Evolutionary conservation across 306 rosid genomes (phyloP).

Genomic region (Quercus suber): DNA sequence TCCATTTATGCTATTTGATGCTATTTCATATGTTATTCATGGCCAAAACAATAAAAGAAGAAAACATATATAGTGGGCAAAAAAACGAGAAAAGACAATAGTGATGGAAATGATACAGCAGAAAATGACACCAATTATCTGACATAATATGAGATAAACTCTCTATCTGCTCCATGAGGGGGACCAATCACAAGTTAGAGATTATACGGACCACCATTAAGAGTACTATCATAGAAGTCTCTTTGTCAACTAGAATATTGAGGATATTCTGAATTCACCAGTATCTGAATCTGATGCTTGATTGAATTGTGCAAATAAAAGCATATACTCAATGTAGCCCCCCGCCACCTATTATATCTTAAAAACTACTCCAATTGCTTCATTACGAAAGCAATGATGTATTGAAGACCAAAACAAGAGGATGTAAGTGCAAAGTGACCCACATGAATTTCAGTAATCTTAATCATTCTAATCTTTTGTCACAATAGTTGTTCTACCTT

Average conservation of each 20-base stretch:
- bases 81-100: neutral
- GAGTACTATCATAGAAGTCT: neutral
- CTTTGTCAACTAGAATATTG: neutral
- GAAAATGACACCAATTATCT: neutral
- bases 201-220: neutral
- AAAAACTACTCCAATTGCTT: neutral
- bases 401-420: neutral
- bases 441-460: slow-evolving; percentile 1
- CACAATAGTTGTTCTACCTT: slow-evolving; percentile 12
- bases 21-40: too few species aligned
- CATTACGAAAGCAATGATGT: neutral
- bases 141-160: too few species aligned
- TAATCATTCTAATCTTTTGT: slow-evolving; percentile 24
- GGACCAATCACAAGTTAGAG: neutral
- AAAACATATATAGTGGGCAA: too few species aligned
- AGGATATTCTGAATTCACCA: neutral
- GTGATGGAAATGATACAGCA: neutral
- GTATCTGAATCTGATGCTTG: neutral
- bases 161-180: too few species aligned
- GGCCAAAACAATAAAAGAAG: too few species aligned
- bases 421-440: slow-evolving; percentile 7
- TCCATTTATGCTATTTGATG: too few species aligned
- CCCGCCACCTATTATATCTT: neutral
- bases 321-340: neutral
- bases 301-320: neutral